A percentile compares a stretch with the other conserved stretches of the same genome.
Evolutionary conservation across 2,329 filamentous ascomycete species (phyloP).

Genomic region (Plectosphaerella plurivora): DNA sequence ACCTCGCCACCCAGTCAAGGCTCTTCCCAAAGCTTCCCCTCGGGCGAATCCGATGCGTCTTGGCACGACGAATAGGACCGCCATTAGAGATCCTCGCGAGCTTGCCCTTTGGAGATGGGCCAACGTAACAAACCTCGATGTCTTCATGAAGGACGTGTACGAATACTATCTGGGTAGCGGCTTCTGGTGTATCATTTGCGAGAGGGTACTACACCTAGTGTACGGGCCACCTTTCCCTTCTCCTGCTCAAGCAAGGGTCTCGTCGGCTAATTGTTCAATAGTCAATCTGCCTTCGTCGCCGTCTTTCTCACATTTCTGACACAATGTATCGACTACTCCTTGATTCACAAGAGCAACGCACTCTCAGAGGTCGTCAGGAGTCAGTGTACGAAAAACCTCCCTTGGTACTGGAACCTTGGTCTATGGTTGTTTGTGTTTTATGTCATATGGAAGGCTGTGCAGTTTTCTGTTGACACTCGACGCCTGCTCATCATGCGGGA

Average conservation of each 20-base stretch:
- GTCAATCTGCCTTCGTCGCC: conserved; percentile 78
- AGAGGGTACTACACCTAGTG: conserved; percentile 67
- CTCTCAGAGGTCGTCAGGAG: conserved; percentile 55
- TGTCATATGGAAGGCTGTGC: conserved; percentile 75
- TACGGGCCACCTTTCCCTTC: conserved; percentile 36
- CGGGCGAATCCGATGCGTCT: no score
- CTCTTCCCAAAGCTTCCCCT: no score
- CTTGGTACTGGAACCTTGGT: conserved; percentile 68
- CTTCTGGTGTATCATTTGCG: conserved; percentile 77
- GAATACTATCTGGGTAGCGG: conserved; percentile 80
- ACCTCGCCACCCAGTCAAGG: no score
- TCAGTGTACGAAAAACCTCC: conserved; percentile 74
- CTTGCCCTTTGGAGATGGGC: conserved; percentile 85
- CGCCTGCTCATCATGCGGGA: conserved; percentile 74
- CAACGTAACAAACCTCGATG: conserved; percentile 84
- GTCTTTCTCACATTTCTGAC: conserved; percentile 77
- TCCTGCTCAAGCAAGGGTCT: not conserved
- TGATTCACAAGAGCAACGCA: conserved; percentile 61
- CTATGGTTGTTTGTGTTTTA: conserved; percentile 84
- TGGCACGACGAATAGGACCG: no score
- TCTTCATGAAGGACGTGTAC: conserved; percentile 81
- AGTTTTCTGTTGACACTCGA: conserved; percentile 68
- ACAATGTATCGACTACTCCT: conserved; percentile 79
- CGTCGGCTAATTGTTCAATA: conserved; percentile 23
- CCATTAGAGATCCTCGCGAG: no score